phyloP scores from a whole-genome alignment of 2,329 filamentous ascomycete genomes.

The Orbilia blumenaviensis region DNA sequence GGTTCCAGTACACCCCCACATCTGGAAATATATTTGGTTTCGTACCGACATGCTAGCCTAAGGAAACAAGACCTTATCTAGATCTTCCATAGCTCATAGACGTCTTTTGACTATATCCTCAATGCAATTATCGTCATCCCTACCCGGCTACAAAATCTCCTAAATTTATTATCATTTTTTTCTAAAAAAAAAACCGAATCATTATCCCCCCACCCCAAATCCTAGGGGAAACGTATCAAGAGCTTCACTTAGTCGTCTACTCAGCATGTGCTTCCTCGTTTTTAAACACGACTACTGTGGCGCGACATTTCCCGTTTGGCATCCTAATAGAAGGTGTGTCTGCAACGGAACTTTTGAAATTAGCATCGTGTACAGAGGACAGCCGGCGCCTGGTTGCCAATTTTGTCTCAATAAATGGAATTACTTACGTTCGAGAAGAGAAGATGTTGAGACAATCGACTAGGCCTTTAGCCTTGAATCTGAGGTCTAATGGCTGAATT shows the following conservation, averaged over 20 bases:
- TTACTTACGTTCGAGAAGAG: neutral
- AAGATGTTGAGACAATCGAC: neutral
- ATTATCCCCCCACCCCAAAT: too few species aligned
- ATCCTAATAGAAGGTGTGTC: neutral
- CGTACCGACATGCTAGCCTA: neutral
- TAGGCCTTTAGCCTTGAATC: neutral
- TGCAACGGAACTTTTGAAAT: neutral
- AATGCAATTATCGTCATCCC: too few species aligned
- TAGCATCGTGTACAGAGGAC: neutral
- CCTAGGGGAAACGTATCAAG: too few species aligned
- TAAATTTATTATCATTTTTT: too few species aligned
- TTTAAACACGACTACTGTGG: slow-evolving; percentile 9
- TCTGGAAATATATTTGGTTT: neutral
- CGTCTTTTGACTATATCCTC: too few species aligned
- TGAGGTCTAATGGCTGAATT: too few species aligned
- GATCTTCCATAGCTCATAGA: too few species aligned
- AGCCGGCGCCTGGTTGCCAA: neutral
- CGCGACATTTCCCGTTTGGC: neutral
- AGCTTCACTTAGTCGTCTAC: too few species aligned
- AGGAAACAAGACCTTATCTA: neutral
- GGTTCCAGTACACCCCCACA: too few species aligned
- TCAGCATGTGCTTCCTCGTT: slow-evolving; percentile 11
- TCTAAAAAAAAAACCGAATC: too few species aligned
- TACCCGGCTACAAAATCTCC: too few species aligned
- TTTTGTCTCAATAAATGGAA: slow-evolving; percentile 3